Conservation (phyloP, 768 basidiomycete genomes). For the Coprinopsis strossmayeri region DNA sequence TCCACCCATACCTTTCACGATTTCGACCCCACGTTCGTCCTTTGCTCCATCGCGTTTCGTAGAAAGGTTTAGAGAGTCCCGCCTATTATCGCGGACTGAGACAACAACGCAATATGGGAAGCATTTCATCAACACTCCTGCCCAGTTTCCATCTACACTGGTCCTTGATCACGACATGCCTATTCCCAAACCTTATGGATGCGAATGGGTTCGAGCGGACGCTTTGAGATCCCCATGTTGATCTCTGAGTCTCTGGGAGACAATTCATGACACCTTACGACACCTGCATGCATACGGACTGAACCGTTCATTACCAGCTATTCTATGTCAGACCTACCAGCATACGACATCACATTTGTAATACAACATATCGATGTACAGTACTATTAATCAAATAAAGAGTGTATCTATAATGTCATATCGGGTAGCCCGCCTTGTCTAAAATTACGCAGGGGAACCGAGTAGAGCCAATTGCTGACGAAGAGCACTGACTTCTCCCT, state of each 20-base stretch:
- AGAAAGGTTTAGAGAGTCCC: slow-evolving; percentile 32
- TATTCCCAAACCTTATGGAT: slow-evolving; percentile 44
- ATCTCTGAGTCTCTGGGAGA: no score
- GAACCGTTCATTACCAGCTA: not conserved
- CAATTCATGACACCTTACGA: not conserved
- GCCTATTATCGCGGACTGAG: slow-evolving; percentile 24
- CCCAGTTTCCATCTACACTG: slow-evolving; percentile 33
- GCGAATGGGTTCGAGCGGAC: slow-evolving; percentile 49
- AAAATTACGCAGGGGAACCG: not conserved
- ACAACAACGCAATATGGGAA: slow-evolving; percentile 17
- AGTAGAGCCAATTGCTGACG: not conserved
- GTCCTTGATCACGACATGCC: slow-evolving; percentile 48
- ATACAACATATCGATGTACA: not conserved
- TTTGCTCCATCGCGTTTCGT: slow-evolving; percentile 32
- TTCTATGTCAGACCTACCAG: not conserved
- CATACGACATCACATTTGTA: not conserved
- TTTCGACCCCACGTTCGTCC: slow-evolving; percentile 14
- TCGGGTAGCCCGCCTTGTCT: not conserved
- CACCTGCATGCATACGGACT: not conserved
- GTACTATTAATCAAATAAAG: not conserved
- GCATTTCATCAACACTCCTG: slow-evolving; percentile 11
- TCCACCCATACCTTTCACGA: slow-evolving; percentile 21
- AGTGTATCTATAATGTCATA: not conserved
- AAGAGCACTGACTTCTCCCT: slow-evolving; percentile 24
- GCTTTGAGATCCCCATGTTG: slow-evolving; percentile 13